Percentiles rank a stretch among this genome's conserved stretches.
These are phyloP conservation scores for Piromyces finnis DNA, from an alignment of 192 early-diverging fungal genomes.

Conservation along the genomic window DNA sequence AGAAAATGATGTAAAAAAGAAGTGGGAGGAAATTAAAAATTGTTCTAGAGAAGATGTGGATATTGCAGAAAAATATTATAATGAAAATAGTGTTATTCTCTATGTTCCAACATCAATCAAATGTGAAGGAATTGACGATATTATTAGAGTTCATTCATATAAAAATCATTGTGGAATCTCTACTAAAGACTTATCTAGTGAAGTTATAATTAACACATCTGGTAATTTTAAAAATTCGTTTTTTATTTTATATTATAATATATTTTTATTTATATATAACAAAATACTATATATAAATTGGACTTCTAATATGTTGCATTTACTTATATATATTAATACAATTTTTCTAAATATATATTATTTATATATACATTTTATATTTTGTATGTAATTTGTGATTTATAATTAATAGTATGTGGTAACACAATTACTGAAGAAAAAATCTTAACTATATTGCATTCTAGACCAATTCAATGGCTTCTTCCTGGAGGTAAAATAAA, in stretches of 20 bases:
- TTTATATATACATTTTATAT: too few species aligned
- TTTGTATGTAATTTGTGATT: too few species aligned
- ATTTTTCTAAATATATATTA: too few species aligned
- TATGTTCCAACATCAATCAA: not conserved
- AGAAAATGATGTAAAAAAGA: not conserved
- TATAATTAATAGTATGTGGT: not conserved
- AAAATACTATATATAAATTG: too few species aligned
- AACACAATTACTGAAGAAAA: not conserved
- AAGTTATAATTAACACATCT: not conserved
- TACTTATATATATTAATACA: too few species aligned
- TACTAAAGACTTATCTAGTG: not conserved
- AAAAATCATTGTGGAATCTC: not conserved
- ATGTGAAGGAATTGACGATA: not conserved
- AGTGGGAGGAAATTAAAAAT: not conserved
- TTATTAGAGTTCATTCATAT: not conserved
- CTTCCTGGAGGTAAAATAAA: not conserved
- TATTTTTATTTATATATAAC: too few species aligned
- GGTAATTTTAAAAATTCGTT: not conserved
- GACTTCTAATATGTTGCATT: too few species aligned
- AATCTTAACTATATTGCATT: not conserved
- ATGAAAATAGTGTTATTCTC: not conserved
- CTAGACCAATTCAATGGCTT: not conserved
- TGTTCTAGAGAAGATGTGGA: not conserved
- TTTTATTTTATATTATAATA: too few species aligned
- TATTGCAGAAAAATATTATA: not conserved